Evolutionary conservation across 306 rosid genomes (phyloP).

Genomic region (Malus sieversii): DNA sequence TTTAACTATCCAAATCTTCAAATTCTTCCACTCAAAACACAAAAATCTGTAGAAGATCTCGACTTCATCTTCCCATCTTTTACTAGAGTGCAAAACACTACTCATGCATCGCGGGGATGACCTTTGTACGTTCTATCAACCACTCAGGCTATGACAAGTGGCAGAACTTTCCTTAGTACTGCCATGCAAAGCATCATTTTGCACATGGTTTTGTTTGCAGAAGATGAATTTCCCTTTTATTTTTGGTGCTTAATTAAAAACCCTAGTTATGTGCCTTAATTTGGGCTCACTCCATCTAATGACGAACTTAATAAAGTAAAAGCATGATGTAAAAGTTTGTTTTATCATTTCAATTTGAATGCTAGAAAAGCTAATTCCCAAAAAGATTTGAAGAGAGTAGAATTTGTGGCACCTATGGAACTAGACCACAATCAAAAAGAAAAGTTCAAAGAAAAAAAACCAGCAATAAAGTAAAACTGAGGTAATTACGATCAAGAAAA

Average conservation of each 20-base stretch:
- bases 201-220: conserved; percentile 13
- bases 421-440: neutral
- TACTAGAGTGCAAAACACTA: neutral
- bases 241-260: neutral
- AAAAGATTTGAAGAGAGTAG: conserved; percentile 7
- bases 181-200: neutral
- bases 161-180: neutral
- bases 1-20: too few relatives aligned
- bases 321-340: conserved; percentile 1
- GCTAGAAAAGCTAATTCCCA: conserved; percentile 24
- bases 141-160: neutral
- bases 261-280: conserved; percentile 34
- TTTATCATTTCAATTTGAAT: conserved; percentile 23
- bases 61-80: neutral
- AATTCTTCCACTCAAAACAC: too few relatives aligned
- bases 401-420: neutral
- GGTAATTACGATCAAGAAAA: too few relatives aligned
- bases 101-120: neutral
- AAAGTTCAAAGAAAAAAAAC: neutral
- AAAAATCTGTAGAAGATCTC: too few relatives aligned
- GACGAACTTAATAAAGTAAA: conserved; percentile 6
- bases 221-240: neutral
- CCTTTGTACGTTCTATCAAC: neutral
- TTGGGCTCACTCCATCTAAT: conserved; percentile 18
- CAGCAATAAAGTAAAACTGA: neutral